These are phyloP conservation scores for Amanita jacksonii DNA, from an alignment of 768 basidiomycete species.

Conservation along the genomic window DNA sequence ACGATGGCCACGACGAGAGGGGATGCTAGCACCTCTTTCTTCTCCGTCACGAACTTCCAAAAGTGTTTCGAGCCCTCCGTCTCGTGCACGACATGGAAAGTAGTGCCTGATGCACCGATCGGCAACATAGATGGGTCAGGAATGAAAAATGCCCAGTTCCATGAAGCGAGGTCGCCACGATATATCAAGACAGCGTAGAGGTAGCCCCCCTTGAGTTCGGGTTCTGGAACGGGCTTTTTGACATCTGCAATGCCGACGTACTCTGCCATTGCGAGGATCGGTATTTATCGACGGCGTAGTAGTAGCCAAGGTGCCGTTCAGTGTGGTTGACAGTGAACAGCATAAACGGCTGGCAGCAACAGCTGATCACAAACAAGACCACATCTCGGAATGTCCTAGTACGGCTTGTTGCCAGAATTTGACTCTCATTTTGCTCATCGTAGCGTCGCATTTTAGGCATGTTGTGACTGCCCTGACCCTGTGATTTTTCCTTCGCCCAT, in stretches of 20 bases:
- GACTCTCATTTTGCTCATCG: not conserved
- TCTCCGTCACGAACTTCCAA: constrained; percentile 33
- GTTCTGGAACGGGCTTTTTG: constrained; percentile 20
- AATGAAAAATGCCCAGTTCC: constrained; percentile 43
- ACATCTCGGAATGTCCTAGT: not conserved
- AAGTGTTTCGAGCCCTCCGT: constrained; percentile 18
- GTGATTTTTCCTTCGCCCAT: no score
- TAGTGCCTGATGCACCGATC: constrained; percentile 32
- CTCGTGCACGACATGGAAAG: constrained; percentile 33
- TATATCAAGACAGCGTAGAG: constrained; percentile 38
- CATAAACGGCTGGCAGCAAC: not conserved
- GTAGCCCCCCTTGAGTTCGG: constrained; percentile 28
- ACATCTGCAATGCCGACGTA: constrained; percentile 6
- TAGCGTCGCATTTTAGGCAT: not conserved
- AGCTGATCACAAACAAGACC: constrained; percentile 8
- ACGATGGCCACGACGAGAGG: constrained; percentile 36
- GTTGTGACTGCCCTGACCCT: no score
- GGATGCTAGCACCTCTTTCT: constrained; percentile 27
- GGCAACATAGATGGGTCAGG: constrained; percentile 29
- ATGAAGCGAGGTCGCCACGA: constrained; percentile 35
- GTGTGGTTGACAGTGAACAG: not conserved
- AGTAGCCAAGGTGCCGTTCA: constrained; percentile 1
- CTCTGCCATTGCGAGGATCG: constrained; percentile 6
- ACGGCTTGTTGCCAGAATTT: not conserved
- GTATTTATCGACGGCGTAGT: constrained; percentile 3